Conservation (phyloP, 352 stramenopile species). For the Halophytophthora batemanensis region DNA sequence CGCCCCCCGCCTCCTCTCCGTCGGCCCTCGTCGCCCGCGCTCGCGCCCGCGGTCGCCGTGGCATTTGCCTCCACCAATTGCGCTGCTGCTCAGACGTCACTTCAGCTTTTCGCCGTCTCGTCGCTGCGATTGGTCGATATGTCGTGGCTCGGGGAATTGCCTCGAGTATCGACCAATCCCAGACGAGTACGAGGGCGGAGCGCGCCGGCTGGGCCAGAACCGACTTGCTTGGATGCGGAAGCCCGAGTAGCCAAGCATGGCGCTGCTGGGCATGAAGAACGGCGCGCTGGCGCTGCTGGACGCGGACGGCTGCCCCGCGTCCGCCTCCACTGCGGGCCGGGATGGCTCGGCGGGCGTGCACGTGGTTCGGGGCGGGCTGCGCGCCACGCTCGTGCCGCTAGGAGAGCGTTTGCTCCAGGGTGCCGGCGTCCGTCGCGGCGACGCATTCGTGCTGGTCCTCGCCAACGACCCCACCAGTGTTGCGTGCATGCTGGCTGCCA, state of each 20-base stretch:
- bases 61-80: constrained; percentile 8
- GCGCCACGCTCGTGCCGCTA: constrained; percentile 39
- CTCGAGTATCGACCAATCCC: no score
- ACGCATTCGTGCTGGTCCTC: constrained; percentile 67
- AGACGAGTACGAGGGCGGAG: no score
- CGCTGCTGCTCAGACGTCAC: neutral
- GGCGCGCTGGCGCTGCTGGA: constrained; percentile 54
- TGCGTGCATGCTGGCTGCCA: constrained; percentile 66
- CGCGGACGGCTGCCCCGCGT: constrained; percentile 8
- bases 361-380: constrained; percentile 44
- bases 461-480: constrained; percentile 75
- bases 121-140: no score
- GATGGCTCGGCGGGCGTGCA: constrained; percentile 19
- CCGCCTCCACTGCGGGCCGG: constrained; percentile 5
- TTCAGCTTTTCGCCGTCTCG: neutral
- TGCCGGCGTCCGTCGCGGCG: constrained; percentile 27
- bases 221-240: neutral
- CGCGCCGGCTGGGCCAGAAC: neutral
- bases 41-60: neutral
- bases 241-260: no score
- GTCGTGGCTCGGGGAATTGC: no score
- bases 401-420: constrained; percentile 38
- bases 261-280: constrained; percentile 58
- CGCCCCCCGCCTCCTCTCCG: constrained; percentile 26
- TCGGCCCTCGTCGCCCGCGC: constrained; percentile 1